Conservation (phyloP, 441 rosid species). For the Corymbia citriodora region DNA sequence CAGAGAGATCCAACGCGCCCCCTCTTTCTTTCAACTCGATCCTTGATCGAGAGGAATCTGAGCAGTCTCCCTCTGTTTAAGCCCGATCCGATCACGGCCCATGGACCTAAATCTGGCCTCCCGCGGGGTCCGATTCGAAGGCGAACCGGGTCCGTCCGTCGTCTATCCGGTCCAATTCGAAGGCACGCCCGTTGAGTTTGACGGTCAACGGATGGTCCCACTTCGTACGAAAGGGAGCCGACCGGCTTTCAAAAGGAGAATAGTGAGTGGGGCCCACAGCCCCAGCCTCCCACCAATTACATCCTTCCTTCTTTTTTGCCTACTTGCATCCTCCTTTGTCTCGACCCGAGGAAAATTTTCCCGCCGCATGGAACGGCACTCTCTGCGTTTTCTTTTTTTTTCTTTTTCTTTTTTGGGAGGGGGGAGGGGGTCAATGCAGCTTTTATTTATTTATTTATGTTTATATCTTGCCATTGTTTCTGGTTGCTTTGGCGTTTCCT, state of each 20-base stretch:
- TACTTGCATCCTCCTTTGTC: neutral
- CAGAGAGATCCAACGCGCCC: neutral
- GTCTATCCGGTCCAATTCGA: neutral
- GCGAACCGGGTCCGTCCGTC: neutral
- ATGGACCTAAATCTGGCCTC: neutral
- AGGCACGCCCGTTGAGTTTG: neutral
- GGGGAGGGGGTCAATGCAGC: neutral
- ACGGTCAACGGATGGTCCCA: neutral
- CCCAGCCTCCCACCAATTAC: neutral
- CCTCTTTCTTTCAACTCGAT: neutral
- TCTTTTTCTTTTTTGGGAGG: too few relatives aligned
- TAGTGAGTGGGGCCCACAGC: neutral
- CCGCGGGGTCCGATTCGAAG: neutral
- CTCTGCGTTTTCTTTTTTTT: accelerated
- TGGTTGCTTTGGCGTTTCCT: neutral
- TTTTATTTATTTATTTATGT: neutral
- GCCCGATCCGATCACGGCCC: neutral
- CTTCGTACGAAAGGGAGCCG: neutral
- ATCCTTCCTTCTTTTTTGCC: neutral
- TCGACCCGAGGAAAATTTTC: neutral
- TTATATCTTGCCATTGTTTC: neutral
- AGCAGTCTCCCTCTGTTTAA: neutral
- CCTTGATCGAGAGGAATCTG: neutral
- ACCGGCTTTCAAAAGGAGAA: neutral
- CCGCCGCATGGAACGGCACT: neutral